Conservation (phyloP, 306 rosid genomes). For the Pyrus betulifolia region DNA sequence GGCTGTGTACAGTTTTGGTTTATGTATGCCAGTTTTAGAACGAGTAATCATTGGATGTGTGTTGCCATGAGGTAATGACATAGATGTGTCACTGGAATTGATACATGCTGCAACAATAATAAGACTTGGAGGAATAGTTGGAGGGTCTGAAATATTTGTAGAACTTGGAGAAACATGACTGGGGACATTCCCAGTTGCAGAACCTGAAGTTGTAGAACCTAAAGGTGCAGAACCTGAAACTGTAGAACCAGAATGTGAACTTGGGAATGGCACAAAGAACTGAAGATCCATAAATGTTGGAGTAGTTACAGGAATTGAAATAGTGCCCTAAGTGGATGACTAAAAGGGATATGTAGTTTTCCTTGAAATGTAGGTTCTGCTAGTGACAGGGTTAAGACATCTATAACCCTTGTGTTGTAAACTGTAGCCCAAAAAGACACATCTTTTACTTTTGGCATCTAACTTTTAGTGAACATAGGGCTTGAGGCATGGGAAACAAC, state of each 20-base stretch:
- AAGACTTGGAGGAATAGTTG: too few relatives aligned
- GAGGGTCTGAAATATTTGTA: too few relatives aligned
- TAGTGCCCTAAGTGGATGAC: too few relatives aligned
- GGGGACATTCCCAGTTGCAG: too few relatives aligned
- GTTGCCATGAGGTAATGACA: rapidly evolving
- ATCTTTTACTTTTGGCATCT: too few relatives aligned
- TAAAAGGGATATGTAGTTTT: not conserved
- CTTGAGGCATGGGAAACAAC: not conserved
- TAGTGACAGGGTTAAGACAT: not conserved
- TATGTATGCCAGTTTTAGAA: not conserved
- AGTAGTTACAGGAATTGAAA: not conserved
- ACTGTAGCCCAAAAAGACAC: not conserved
- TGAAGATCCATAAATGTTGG: not conserved
- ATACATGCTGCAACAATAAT: too few relatives aligned
- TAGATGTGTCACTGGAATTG: too few relatives aligned
- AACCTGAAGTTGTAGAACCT: too few relatives aligned
- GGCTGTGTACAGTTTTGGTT: not conserved
- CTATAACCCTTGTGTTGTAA: not conserved
- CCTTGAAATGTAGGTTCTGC: not conserved
- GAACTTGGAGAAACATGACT: too few relatives aligned
- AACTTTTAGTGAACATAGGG: too few relatives aligned
- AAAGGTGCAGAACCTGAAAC: too few relatives aligned
- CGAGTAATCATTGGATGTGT: not conserved
- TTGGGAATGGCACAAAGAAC: not conserved
- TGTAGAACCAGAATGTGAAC: too few relatives aligned